These are phyloP conservation scores for Xanthoceras sorbifolium DNA, from an alignment of 345 rosid species.

Conservation along the genomic window DNA sequence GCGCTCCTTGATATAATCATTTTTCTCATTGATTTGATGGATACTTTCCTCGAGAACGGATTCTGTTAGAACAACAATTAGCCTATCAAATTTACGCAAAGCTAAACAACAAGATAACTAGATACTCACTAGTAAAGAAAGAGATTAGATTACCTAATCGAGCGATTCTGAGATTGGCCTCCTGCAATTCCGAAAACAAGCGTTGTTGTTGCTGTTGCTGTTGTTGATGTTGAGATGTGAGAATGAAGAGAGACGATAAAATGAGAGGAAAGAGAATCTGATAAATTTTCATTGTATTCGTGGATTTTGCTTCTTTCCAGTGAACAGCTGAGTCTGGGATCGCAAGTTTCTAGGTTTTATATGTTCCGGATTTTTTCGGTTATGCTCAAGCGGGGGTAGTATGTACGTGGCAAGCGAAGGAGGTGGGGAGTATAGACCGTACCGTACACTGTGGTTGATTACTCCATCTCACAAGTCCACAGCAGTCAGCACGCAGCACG, in stretches of 20 bases:
- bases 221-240: conserved; percentile 28
- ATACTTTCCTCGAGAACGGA: conserved; percentile 38
- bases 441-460: too few species aligned
- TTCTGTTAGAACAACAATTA: conserved; percentile 38
- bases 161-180: conserved; percentile 53
- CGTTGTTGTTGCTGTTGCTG: conserved; percentile 4
- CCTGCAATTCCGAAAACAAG: conserved; percentile 40
- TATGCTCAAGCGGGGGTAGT: background rate
- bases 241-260: conserved; percentile 26
- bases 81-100: background rate
- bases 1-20: conserved; percentile 33
- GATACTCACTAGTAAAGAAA: background rate
- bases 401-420: background rate
- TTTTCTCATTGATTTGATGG: conserved; percentile 38
- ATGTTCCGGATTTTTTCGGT: background rate
- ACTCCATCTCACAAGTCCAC: background rate
- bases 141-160: conserved; percentile 43
- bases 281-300: conserved; percentile 23
- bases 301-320: background rate
- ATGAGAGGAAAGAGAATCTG: conserved; percentile 38
- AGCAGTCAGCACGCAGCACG: conserved; percentile 66
- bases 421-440: background rate
- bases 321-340: background rate
- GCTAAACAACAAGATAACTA: background rate
- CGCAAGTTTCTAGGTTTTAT: background rate